A percentile compares a stretch with the other conserved stretches of the same genome.
These are phyloP conservation scores for Moricandia arvensis DNA, from an alignment of 345 rosid species.

Conservation along the genomic window DNA sequence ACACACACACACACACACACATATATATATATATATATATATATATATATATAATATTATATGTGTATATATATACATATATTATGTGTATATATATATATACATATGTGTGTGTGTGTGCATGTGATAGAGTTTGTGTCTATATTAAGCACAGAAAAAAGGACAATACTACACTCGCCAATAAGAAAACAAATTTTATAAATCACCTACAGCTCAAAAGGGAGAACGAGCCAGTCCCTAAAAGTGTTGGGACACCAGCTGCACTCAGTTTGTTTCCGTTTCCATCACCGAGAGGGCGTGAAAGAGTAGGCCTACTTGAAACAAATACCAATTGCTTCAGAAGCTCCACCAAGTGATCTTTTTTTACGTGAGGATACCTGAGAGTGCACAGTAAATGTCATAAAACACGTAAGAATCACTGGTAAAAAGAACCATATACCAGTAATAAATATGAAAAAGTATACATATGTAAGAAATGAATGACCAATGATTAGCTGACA, in stretches of 20 bases:
- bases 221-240: conserved; percentile 87
- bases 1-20: no score
- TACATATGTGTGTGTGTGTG: background rate
- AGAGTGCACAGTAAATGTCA: conserved; percentile 31
- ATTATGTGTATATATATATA: no score
- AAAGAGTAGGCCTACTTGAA: conserved; percentile 51
- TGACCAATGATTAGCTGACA: background rate
- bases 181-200: conserved; percentile 12
- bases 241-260: conserved; percentile 86
- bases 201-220: conserved; percentile 76
- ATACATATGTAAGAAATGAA: conserved; percentile 4
- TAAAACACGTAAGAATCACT: conserved; percentile 18
- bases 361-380: conserved; percentile 87
- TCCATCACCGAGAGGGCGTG: conserved; percentile 47
- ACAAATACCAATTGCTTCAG: conserved; percentile 70
- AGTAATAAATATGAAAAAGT: background rate
- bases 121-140: background rate
- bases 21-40: no score
- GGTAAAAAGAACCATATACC: conserved; percentile 1
- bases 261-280: conserved; percentile 61
- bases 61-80: no score
- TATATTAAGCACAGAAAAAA: conserved; percentile 10
- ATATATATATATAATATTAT: no score
- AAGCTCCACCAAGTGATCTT: conserved; percentile 92
- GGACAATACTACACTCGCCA: conserved; percentile 5